These are phyloP conservation scores for Mycena rosella DNA, from an alignment of 768 basidiomycete species.

Conservation along the genomic window DNA sequence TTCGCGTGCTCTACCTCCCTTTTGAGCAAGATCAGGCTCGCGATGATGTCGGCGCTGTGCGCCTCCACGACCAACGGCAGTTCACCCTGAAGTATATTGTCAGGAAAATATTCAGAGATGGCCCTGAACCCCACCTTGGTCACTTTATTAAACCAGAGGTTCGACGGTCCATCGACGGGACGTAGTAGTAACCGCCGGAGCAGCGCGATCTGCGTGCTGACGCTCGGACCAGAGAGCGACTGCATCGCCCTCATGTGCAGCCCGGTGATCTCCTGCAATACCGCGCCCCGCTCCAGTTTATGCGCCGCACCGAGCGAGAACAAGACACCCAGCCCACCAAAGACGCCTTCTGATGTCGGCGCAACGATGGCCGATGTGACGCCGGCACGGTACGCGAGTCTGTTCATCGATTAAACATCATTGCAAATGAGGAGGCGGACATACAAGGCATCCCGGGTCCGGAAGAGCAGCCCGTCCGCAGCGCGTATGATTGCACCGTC, in stretches of 20 bases:
- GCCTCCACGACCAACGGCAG: conserved; percentile 83
- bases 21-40: conserved; percentile 79
- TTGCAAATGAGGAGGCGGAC: conserved; percentile 43
- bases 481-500: conserved; percentile 67
- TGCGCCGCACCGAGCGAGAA: conserved; percentile 74
- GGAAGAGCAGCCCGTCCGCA: conserved; percentile 79
- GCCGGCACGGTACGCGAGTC: conserved; percentile 77
- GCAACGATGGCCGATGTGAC: conserved; percentile 78
- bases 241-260: conserved; percentile 75
- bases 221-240: conserved; percentile 65
- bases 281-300: conserved; percentile 71
- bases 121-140: conserved; percentile 46
- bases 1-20: conserved; percentile 66
- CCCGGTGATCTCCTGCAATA: conserved; percentile 73
- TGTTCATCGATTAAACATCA: conserved; percentile 39
- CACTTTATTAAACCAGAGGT: conserved; percentile 62
- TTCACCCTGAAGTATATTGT: conserved; percentile 65
- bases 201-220: conserved; percentile 86
- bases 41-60: conserved; percentile 86
- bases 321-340: conserved; percentile 74
- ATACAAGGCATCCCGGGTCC: conserved; percentile 77
- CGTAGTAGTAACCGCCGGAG: conserved; percentile 74
- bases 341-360: conserved; percentile 66
- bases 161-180: conserved; percentile 52
- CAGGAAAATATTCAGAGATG: neutral